Evolutionary conservation across 371 early-diverging fungal genomes (phyloP).

Genomic region (Mucor piriformis): DNA sequence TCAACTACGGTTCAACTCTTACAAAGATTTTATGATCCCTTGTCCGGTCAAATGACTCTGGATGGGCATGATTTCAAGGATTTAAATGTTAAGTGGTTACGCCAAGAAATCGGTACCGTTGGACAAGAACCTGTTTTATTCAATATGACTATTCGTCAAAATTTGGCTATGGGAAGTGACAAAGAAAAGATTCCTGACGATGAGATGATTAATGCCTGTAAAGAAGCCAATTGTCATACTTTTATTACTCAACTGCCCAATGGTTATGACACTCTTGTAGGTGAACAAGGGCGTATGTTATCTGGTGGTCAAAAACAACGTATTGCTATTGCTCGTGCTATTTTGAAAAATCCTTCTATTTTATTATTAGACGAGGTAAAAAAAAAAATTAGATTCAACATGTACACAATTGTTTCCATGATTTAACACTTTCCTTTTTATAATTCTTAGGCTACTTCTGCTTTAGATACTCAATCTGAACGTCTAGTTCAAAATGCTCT

Average conservation of each 20-base stretch:
- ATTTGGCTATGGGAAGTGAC: constrained; percentile 61
- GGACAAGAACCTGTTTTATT: constrained; percentile 78
- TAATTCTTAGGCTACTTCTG: constrained; percentile 78
- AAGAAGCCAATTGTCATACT: constrained; percentile 67
- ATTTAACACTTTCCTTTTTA: no score
- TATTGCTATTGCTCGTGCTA: constrained; percentile 74
- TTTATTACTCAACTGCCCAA: constrained; percentile 72
- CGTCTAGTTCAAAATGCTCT: constrained; percentile 75
- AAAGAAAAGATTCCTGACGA: constrained; percentile 53
- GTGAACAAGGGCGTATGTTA: constrained; percentile 55
- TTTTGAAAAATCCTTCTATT: constrained; percentile 66
- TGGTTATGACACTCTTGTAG: constrained; percentile 73
- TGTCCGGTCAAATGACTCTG: constrained; percentile 54
- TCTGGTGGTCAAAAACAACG: constrained; percentile 92
- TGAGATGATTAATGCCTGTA: constrained; percentile 64
- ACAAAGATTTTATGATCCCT: constrained; percentile 70
- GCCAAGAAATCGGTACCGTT: constrained; percentile 67
- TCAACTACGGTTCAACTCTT: constrained; percentile 68
- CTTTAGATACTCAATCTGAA: constrained; percentile 80
- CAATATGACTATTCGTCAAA: constrained; percentile 72
- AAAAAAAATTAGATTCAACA: no score
- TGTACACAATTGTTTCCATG: no score
- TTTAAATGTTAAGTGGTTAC: constrained; percentile 61
- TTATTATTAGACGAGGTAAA: constrained; percentile 72
- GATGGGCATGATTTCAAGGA: constrained; percentile 58